phyloP scores from a whole-genome alignment of 352 stramenopile genomes.

The Pythium grandisporangium region DNA sequence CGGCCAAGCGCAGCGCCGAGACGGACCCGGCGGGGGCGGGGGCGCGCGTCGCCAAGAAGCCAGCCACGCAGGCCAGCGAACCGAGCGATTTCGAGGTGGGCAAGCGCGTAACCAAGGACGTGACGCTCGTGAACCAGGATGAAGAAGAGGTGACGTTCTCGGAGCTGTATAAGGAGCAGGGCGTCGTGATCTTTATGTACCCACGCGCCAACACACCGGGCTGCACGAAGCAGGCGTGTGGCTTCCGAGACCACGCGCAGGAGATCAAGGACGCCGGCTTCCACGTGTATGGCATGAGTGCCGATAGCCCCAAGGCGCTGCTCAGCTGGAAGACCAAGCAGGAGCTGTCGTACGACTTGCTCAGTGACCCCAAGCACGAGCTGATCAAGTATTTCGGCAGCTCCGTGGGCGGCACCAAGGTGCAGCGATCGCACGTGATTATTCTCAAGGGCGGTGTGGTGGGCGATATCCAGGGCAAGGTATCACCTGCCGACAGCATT shows the following conservation, averaged over 20 bases:
- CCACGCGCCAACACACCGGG: conserved; percentile 77
- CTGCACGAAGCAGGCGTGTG: conserved; percentile 84
- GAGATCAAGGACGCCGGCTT: conserved; percentile 77
- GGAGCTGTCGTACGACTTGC: conserved; percentile 64
- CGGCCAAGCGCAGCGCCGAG: conserved; percentile 22
- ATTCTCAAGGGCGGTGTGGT: conserved; percentile 73
- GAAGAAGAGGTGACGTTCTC: conserved; percentile 37
- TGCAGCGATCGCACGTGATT: conserved; percentile 81
- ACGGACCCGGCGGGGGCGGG: conserved; percentile 13
- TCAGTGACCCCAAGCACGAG: conserved; percentile 75
- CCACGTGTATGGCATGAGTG: conserved; percentile 69
- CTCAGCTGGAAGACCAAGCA: conserved; percentile 78
- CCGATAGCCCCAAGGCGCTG: conserved; percentile 61
- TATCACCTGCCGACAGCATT: conserved; percentile 70
- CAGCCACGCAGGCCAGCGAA: conserved; percentile 13
- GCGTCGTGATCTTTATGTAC: conserved; percentile 88
- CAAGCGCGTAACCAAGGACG: conserved; percentile 39
- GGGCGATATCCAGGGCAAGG: conserved; percentile 68
- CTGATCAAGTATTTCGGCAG: conserved; percentile 85
- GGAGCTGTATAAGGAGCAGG: conserved; percentile 68
- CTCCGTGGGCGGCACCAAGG: conserved; percentile 64
- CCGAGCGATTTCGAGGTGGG: conserved; percentile 25
- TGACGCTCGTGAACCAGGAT: conserved; percentile 71
- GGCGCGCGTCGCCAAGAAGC: conserved; percentile 34
- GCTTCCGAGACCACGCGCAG: conserved; percentile 81